Evolutionary conservation across 1,139 yeast species (phyloP), one percentile per base, ranked within the genome.

Genomic region (Pichia sp.): DNA sequence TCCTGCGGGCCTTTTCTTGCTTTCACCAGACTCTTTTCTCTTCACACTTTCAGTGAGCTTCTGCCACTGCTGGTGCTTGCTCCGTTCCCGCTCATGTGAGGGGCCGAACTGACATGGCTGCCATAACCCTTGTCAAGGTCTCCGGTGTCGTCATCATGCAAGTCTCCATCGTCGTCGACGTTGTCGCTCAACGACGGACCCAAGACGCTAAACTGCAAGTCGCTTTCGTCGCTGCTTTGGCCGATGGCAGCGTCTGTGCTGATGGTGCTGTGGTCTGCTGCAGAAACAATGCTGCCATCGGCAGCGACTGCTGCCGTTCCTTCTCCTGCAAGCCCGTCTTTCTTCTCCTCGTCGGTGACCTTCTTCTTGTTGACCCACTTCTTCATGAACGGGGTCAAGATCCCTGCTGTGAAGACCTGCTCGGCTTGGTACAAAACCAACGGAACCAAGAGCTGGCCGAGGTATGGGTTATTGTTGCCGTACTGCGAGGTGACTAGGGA

Each of bases 351-450:
- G 20, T 40, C 48, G 6, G 12, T 12, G 17, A 48, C 24, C 14
- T 17, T 17, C 30, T 14, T 55, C 7, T 54, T 48, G 48, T 60
- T 59, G 36, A 61, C 49, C 62, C 64, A 59, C 42, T 52, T 53
- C 17, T 60, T 58, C 62, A 58, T 60, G 24, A 48, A 55, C 1
- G 50, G 27, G 4, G 55, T 56, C n/a, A 61, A 16, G 6, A 60
- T 20, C 42, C 61, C 61, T 2, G 64, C 64, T 10, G 62, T 54
- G 36, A 58, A 54, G 16, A 91, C 95, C 72, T 90, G 97, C 65
- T 87, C 92, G 10, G 92, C 85, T 70, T 89, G 96, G 66, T 87
- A 90, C 52, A 90, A 72, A 12, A 89, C 96, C 66, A 90, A 75
- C 0, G 97, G 95, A 5, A 89, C 90, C 45, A 91, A 73, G 45